Conservation (phyloP, 2,329 filamentous ascomycete species). For the Fusarium poae region DNA sequence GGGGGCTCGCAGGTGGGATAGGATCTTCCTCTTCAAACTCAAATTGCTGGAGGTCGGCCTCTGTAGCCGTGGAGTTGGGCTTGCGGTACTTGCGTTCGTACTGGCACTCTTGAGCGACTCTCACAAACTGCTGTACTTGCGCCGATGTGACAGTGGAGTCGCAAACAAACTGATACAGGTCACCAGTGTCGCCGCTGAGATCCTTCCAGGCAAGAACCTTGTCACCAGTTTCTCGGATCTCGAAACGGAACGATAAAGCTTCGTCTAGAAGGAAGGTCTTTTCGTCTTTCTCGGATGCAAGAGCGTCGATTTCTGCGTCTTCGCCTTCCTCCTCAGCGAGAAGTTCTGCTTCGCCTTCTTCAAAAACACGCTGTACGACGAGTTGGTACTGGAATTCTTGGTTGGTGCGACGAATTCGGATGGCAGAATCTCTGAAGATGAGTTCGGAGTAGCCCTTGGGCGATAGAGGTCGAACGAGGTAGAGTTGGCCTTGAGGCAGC, state of each 20-base stretch:
- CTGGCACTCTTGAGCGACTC: conserved; percentile 90
- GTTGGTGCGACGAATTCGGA: conserved; percentile 90
- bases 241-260: conserved; percentile 85
- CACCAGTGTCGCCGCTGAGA: conserved; percentile 90
- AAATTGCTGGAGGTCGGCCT: conserved; percentile 85
- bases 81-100: conserved; percentile 96
- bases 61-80: conserved; percentile 82
- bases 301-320: conserved; percentile 80
- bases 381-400: conserved; percentile 98
- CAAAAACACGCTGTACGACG: conserved; percentile 94
- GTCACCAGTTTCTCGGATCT: conserved; percentile 82
- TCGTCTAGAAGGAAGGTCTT: conserved; percentile 98
- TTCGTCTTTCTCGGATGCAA: conserved; percentile 89
- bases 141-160: conserved; percentile 77
- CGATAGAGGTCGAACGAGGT: conserved; percentile 93
- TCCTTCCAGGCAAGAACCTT: conserved; percentile 95
- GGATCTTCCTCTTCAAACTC: conserved; percentile 76
- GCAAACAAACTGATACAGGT: conserved; percentile 98
- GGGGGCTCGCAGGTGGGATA: conserved; percentile 73
- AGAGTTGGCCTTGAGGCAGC: conserved; percentile 94
- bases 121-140: conserved; percentile 83
- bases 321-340: conserved; percentile 90
- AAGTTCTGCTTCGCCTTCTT: conserved; percentile 95
- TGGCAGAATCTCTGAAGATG: conserved; percentile 97
- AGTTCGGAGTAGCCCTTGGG: conserved; percentile 98